phyloP scores from a whole-genome alignment of 73 alveolate species.

The Tetrahymena thermophila region DNA sequence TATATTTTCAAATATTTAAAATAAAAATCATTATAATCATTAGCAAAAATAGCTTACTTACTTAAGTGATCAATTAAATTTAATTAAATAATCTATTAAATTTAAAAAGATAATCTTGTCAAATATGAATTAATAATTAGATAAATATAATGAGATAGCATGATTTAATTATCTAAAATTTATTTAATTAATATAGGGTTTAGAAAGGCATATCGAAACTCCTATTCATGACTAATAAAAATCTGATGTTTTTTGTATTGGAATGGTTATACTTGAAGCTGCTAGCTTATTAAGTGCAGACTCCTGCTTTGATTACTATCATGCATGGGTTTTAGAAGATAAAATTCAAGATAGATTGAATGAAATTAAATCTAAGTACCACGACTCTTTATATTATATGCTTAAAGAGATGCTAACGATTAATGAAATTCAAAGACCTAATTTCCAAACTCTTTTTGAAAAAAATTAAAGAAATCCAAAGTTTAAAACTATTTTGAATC shows the following conservation, averaged over 20 bases:
- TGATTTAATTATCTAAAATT: not conserved
- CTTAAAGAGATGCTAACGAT: slow-evolving; percentile 29
- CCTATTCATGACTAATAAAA: slow-evolving; percentile 23
- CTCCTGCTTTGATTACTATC: slow-evolving; percentile 29
- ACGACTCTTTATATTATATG: slow-evolving; percentile 20
- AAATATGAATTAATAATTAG: no score
- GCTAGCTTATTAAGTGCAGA: slow-evolving; percentile 1
- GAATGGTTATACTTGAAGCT: slow-evolving; percentile 25
- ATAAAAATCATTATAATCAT: no score
- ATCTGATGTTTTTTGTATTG: slow-evolving; percentile 22
- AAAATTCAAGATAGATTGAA: slow-evolving; percentile 8
- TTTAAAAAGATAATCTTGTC: no score
- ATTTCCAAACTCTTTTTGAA: not conserved
- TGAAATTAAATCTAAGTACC: slow-evolving; percentile 5
- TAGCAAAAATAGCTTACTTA: no score
- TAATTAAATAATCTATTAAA: no score
- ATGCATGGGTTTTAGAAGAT: slow-evolving; percentile 27
- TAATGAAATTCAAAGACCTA: slow-evolving; percentile 23
- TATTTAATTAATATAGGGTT: not conserved
- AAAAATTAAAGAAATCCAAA: slow-evolving; percentile 13
- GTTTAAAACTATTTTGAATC: not conserved
- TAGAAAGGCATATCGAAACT: slow-evolving; percentile 19
- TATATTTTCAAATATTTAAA: no score
- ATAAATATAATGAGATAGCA: no score
- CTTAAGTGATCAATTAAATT: no score